These are phyloP conservation scores for Westerdykella ornata DNA, from an alignment of 2,329 filamentous ascomycete genomes.

Conservation along the genomic window DNA sequence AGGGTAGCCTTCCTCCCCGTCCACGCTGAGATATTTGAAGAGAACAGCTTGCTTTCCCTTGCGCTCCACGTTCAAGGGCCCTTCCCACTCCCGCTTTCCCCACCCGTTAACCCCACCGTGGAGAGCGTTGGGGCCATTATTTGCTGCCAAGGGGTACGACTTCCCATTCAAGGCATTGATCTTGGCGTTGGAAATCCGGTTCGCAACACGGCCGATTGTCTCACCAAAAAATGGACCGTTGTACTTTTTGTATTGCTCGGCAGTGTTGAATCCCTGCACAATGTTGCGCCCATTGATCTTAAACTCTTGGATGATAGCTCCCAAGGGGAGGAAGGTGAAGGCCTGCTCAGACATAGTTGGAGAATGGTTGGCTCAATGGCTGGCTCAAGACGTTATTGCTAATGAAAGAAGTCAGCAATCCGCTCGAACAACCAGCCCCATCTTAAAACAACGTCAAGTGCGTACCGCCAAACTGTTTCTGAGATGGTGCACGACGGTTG, in stretches of 20 bases:
- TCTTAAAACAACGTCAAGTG: no score
- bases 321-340: conserved; percentile 63
- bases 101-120: conserved; percentile 59
- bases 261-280: conserved; percentile 74
- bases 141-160: conserved; percentile 63
- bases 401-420: no score
- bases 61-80: conserved; percentile 54
- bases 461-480: no score
- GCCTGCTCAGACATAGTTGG: conserved; percentile 9
- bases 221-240: conserved; percentile 82
- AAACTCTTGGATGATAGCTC: conserved; percentile 76
- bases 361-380: no score
- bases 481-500: no score
- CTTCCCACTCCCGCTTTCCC: conserved; percentile 72
- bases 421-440: no score
- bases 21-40: conserved; percentile 56
- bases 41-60: conserved; percentile 42
- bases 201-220: conserved; percentile 79
- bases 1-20: conserved; percentile 86
- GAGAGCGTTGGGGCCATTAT: conserved; percentile 67
- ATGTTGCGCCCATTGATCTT: conserved; percentile 74
- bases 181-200: conserved; percentile 67
- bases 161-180: conserved; percentile 67
- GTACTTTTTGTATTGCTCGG: conserved; percentile 66
- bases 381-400: no score